Evolutionary conservation across 169 alveolate species (phyloP).

Genomic region (Plasmodium vivax): DNA sequence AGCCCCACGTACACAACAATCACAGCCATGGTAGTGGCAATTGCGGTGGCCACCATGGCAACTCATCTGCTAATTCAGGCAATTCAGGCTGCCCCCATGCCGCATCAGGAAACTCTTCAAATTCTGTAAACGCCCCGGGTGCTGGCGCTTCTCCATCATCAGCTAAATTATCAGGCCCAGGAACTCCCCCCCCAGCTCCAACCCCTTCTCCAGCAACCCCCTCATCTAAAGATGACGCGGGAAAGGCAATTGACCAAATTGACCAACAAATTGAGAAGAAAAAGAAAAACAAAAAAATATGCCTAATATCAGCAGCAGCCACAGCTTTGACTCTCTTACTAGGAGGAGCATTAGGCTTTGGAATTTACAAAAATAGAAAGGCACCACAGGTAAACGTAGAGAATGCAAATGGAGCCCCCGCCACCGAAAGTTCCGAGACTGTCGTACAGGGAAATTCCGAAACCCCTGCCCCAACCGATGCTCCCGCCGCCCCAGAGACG

Average conservation of each 20-base stretch:
- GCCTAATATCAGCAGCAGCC: constrained; percentile 19
- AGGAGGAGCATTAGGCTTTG: constrained; percentile 28
- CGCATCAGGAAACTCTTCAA: background rate
- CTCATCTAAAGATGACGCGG: background rate
- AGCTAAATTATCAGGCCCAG: background rate
- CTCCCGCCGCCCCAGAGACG: background rate
- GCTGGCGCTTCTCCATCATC: background rate
- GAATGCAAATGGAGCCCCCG: background rate
- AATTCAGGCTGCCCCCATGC: background rate
- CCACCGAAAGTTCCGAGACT: background rate
- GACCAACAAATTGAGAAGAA: constrained; percentile 23
- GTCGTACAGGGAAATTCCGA: background rate
- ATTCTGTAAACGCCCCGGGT: background rate
- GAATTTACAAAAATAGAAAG: background rate
- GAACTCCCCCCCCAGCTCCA: background rate
- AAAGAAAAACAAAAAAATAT: constrained; percentile 12
- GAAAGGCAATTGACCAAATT: constrained; percentile 23
- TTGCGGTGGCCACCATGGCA: background rate
- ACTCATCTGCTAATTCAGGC: background rate
- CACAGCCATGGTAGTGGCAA: background rate
- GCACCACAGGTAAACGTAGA: background rate
- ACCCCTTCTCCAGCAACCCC: constrained; percentile 3
- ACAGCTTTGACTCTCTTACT: constrained; percentile 17
- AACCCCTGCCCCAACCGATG: background rate
- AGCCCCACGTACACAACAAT: background rate